Percentiles rank a stretch among this genome's conserved stretches.
Evolutionary conservation across 345 rosid species (phyloP).

Genomic region (Pistacia integerrima): DNA sequence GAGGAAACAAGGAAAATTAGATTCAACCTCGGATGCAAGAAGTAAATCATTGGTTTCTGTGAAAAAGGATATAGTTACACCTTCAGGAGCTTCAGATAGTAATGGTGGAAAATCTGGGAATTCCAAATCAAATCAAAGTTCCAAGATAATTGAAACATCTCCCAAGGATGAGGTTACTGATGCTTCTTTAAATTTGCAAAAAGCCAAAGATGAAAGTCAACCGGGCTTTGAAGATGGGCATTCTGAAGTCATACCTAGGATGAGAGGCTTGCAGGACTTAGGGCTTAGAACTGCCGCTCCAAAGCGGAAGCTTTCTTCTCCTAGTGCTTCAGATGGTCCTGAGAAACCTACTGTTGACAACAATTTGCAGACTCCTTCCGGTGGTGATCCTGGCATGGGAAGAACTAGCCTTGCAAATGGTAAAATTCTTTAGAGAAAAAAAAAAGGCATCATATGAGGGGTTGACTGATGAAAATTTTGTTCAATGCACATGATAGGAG

Average conservation of each 20-base stretch:
- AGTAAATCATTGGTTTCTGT: constrained; percentile 39
- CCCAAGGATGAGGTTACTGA: constrained; percentile 28
- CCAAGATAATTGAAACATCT: constrained; percentile 32
- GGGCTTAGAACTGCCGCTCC: constrained; percentile 62
- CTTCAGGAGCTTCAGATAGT: constrained; percentile 44
- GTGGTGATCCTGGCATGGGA: constrained; percentile 50
- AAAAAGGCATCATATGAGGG: constrained; percentile 11
- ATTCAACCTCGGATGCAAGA: constrained; percentile 30
- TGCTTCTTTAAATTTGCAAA: constrained; percentile 26
- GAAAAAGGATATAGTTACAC: constrained; percentile 40
- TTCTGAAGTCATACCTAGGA: constrained; percentile 58
- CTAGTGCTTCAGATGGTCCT: constrained; percentile 50
- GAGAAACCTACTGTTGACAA: constrained; percentile 42
- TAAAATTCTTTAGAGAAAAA: constrained; percentile 39
- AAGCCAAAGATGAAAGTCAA: constrained; percentile 39
- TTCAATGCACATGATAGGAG: constrained; percentile 25
- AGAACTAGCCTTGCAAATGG: constrained; percentile 51
- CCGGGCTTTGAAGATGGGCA: constrained; percentile 49
- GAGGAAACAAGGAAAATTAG: constrained; percentile 54
- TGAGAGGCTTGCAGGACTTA: constrained; percentile 91
- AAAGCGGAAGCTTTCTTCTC: constrained; percentile 55
- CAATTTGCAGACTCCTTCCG: constrained; percentile 46
- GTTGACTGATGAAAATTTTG: constrained; percentile 15
- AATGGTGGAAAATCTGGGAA: constrained; percentile 42
- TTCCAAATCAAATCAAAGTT: constrained; percentile 32